These are phyloP conservation scores for Galerina marginata DNA, from an alignment of 768 basidiomycete species.

Conservation along the genomic window DNA sequence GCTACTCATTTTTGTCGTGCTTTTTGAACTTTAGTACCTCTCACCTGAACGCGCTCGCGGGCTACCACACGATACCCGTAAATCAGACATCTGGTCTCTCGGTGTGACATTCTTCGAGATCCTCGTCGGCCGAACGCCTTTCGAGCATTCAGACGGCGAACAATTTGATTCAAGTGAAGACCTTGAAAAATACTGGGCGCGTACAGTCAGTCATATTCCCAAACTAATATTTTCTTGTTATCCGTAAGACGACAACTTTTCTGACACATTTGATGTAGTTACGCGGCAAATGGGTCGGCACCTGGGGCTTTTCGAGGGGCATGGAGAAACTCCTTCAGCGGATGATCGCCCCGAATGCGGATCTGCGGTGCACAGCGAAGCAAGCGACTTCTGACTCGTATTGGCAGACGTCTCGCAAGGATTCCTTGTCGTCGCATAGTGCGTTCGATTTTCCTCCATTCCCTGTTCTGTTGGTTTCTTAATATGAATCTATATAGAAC, in stretches of 20 bases:
- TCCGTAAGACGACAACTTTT: background rate
- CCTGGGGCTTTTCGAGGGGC: slow-evolving; percentile 69
- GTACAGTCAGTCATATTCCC: slow-evolving; percentile 59
- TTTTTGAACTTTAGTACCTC: slow-evolving; percentile 65
- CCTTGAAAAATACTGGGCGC: slow-evolving; percentile 84
- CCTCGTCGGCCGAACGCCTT: slow-evolving; percentile 89
- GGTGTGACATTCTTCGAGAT: slow-evolving; percentile 95
- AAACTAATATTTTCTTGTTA: background rate
- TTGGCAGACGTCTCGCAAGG: slow-evolving; percentile 50
- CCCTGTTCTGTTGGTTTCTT: background rate
- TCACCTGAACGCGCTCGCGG: slow-evolving; percentile 92
- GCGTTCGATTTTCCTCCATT: slow-evolving; percentile 23
- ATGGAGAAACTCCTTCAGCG: slow-evolving; percentile 72
- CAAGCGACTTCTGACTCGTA: slow-evolving; percentile 72
- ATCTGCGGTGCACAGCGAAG: slow-evolving; percentile 71
- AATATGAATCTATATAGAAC: slow-evolving; percentile 34
- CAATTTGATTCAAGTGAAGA: slow-evolving; percentile 80
- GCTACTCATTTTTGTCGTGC: slow-evolving; percentile 6
- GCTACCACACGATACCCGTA: slow-evolving; percentile 89
- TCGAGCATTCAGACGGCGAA: slow-evolving; percentile 82
- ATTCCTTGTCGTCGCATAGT: slow-evolving; percentile 46
- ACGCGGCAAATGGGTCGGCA: slow-evolving; percentile 87
- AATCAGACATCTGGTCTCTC: slow-evolving; percentile 87
- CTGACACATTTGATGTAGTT: slow-evolving; percentile 43
- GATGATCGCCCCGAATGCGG: slow-evolving; percentile 86